Base-by-base conservation (phyloP, 768 basidiomycete species). In the Xanthoconium stramineum region DNA sequence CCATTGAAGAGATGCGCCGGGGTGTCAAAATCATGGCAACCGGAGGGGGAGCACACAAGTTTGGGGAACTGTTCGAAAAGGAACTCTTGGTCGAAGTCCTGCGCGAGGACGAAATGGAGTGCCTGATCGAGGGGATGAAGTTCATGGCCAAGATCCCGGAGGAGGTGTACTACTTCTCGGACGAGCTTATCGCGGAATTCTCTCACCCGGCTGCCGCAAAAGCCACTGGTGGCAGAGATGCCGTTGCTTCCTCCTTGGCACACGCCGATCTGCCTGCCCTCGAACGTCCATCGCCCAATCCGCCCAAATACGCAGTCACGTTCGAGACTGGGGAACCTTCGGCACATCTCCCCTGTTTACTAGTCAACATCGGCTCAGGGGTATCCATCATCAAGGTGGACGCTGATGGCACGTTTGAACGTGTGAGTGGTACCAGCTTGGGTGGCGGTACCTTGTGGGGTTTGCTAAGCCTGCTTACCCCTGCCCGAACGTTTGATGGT, bases 401-500 rank as follows among this genome's bases (percentile, higher is more conserved):
- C 65, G 93, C 90, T 60, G 92, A 97, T 69, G 97, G 96, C 11
- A 85, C 80, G 58, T 98, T 91, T 69, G 97, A 99, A 77, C 89
- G 97, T 65, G 90, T 99, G 45, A 94, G 91, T 63, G 97, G 97
- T 29, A 99, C 97, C 47, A 95, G 93, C 76, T 74, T 99, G 47
- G 97, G 97, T 55, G 97, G 97, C 17, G 97, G 96, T 32, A 98
- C 97, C 24, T 75, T 99, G 33, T 99, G 97, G 97, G 97, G 97
- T 14, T 72, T 99, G 67, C 74, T 99, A 57, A 96, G 92, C 66
- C 73, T 99, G 59, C 75, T 99, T 65, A 99, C 97, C n/a, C 91
- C 92, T 33, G 96, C 97, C 12, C 89, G 83, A 47, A 89, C 82
- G 20, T 99, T 99, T 74, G 97, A 99, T 72, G 97, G 96, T 96